These are phyloP conservation scores for Aegilops speltoides DNA, from an alignment of 176 grass and related monocot genomes.

Conservation along the genomic window DNA sequence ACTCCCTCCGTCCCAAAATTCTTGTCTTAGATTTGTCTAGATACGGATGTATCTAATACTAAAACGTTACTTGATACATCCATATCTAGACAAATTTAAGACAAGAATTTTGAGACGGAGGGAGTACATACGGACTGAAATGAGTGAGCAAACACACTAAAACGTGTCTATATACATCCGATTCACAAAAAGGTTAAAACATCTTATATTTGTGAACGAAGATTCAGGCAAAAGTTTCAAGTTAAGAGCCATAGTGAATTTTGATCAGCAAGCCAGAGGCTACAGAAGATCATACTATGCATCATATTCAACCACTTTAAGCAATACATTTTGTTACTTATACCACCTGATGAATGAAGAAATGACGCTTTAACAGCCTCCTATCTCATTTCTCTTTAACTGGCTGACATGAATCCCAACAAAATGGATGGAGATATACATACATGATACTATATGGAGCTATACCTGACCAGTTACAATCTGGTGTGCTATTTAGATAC, in stretches of 20 bases:
- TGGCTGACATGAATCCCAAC: neutral
- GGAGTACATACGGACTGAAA: too few relatives aligned
- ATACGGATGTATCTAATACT: too few relatives aligned
- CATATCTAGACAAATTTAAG: too few relatives aligned
- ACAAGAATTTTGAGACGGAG: too few relatives aligned
- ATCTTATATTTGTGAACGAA: neutral
- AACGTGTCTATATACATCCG: too few relatives aligned
- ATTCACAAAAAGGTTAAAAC: too few relatives aligned
- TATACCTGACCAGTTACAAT: constrained; percentile 24
- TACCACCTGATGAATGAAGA: constrained; percentile 37
- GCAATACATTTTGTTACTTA: constrained; percentile 40
- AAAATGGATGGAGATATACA: constrained; percentile 35
- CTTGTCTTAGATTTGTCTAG: too few relatives aligned
- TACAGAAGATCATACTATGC: constrained; percentile 9
- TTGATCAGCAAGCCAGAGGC: neutral
- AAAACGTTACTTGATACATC: too few relatives aligned
- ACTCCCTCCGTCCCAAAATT: too few relatives aligned
- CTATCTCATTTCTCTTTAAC: constrained; percentile 31
- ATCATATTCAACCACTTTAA: constrained; percentile 26
- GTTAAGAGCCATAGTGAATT: neutral
- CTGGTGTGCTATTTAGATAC: constrained; percentile 22
- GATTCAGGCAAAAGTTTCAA: neutral
- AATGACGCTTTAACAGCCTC: constrained; percentile 11
- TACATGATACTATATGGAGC: constrained; percentile 29
- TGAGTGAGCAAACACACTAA: too few relatives aligned